Percentiles rank a stretch among this genome's conserved stretches.
Conservation (phyloP, 305 asterid genomes). For the Stenogyne calaminthoides region DNA sequence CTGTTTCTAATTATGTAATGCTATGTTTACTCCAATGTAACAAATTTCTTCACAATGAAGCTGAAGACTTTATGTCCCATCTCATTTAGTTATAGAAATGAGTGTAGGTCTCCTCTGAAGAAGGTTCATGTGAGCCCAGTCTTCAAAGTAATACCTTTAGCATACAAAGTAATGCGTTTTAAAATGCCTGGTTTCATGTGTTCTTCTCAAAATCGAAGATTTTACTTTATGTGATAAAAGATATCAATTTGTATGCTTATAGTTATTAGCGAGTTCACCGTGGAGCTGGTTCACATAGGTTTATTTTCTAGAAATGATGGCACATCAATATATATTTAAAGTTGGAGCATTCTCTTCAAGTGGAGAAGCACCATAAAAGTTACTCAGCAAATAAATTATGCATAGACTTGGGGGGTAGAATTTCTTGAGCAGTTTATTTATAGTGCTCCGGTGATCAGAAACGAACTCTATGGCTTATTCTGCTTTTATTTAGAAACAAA, state of each 20-base stretch:
- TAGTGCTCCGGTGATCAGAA: not conserved
- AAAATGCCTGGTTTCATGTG: not conserved
- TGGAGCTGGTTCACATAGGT: not conserved
- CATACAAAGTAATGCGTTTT: not conserved
- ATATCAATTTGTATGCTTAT: not conserved
- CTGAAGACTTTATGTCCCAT: not conserved
- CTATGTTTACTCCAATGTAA: not conserved
- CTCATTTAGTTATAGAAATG: not conserved
- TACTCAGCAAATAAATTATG: not conserved
- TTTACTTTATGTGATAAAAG: not conserved
- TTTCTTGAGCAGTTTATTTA: not conserved
- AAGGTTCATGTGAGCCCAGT: not conserved
- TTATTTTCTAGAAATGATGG: not conserved
- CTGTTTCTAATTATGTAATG: not conserved
- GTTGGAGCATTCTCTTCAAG: conserved; percentile 6
- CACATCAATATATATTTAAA: not conserved
- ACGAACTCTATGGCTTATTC: not conserved
- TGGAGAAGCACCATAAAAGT: not conserved
- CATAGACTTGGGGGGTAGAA: not conserved
- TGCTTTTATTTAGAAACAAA: not conserved
- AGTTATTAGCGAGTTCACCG: not conserved
- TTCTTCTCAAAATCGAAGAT: not conserved
- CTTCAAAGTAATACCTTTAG: not conserved
- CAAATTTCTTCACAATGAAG: conserved; percentile 1
- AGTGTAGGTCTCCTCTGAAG: not conserved